phyloP scores from a whole-genome alignment of 2,329 filamentous ascomycete genomes.

The Pyrenochaeta sp. region DNA sequence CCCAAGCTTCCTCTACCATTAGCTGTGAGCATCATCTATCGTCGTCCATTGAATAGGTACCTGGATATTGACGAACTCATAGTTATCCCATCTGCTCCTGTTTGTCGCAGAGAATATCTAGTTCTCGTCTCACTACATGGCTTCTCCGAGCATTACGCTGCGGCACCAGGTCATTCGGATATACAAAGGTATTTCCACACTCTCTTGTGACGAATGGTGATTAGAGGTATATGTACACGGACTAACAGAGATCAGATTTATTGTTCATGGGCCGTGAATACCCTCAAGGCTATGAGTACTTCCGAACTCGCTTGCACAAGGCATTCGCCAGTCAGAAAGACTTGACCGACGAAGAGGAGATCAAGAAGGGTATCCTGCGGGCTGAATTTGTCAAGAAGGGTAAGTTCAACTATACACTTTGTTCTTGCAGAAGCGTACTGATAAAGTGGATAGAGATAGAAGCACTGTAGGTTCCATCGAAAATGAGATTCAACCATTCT shows the following conservation, averaged over 20 bases:
- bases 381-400: constrained; percentile 94
- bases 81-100: no score
- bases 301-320: constrained; percentile 79
- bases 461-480: constrained; percentile 81
- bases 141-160: constrained; percentile 62
- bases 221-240: neutral
- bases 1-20: constrained; percentile 10
- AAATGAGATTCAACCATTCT: no score
- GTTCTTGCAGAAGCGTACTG: constrained; percentile 1
- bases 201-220: no score
- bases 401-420: constrained; percentile 43
- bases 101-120: no score
- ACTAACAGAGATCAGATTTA: constrained; percentile 67
- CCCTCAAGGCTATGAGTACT: constrained; percentile 83
- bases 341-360: constrained; percentile 75
- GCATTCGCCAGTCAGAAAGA: constrained; percentile 81
- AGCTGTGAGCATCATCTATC: neutral
- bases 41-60: neutral
- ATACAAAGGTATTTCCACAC: constrained; percentile 75
- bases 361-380: constrained; percentile 75
- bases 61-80: constrained; percentile 1
- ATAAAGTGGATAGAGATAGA: constrained; percentile 74
- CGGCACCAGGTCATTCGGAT: constrained; percentile 81
- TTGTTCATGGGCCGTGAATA: constrained; percentile 86
- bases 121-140: constrained; percentile 22